Evolutionary conservation across 768 basidiomycete species (phyloP).

Genomic region (Cystofilobasidium capitatum): DNA sequence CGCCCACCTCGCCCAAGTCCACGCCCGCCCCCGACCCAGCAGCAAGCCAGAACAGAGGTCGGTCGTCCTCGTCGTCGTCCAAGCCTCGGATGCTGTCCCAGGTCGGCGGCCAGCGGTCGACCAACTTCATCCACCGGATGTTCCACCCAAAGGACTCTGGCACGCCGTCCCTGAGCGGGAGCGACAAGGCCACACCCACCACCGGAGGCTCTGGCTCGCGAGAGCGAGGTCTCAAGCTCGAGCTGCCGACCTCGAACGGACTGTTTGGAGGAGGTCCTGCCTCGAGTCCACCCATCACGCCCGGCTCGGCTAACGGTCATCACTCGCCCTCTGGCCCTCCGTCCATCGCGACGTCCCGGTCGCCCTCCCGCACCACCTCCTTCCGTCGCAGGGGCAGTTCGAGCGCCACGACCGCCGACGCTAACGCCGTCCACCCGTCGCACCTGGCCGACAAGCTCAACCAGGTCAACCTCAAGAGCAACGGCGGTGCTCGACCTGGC

Average conservation of each 20-base stretch:
- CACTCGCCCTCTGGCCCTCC: slow-evolving; percentile 28
- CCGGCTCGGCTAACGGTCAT: slow-evolving; percentile 33
- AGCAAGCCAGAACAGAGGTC: too few relatives aligned
- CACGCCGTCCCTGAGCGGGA: slow-evolving; percentile 25
- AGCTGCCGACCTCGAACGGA: slow-evolving; percentile 30
- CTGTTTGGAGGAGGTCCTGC: slow-evolving; percentile 15
- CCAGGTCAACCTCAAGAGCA: too few relatives aligned
- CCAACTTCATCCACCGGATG: slow-evolving; percentile 27
- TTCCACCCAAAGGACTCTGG: slow-evolving; percentile 33
- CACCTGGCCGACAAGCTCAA: slow-evolving; percentile 29
- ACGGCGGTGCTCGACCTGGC: slow-evolving; percentile 28
- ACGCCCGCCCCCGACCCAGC: too few relatives aligned
- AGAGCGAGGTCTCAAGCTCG: slow-evolving; percentile 28
- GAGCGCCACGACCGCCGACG: slow-evolving; percentile 27
- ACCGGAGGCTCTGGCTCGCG: slow-evolving; percentile 26
- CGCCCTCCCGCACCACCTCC: slow-evolving; percentile 31
- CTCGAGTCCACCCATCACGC: slow-evolving; percentile 35
- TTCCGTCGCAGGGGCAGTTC: slow-evolving; percentile 32
- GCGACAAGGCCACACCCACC: slow-evolving; percentile 27
- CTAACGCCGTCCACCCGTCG: slow-evolving; percentile 19
- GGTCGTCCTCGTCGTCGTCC: too few relatives aligned
- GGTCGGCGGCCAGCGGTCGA: slow-evolving; percentile 35
- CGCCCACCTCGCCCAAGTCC: too few relatives aligned
- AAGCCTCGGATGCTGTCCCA: slow-evolving; percentile 35
- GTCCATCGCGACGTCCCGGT: slow-evolving; percentile 29